Percentiles rank a stretch among this genome's conserved stretches.
phyloP scores from a whole-genome alignment of 75 land plant species.

The Chamaecyparis obtusa region DNA sequence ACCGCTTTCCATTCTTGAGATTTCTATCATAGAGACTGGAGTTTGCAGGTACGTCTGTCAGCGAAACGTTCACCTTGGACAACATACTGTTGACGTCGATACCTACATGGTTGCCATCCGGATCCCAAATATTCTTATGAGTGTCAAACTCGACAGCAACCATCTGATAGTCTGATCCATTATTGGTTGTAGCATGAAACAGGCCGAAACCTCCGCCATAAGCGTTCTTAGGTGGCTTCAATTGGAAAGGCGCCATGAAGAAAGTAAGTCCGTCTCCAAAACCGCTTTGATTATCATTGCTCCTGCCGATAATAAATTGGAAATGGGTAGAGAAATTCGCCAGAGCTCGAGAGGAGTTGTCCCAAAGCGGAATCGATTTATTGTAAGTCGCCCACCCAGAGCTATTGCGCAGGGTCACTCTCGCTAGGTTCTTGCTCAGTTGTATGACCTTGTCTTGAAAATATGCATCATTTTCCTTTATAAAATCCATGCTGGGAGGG shows the following conservation, averaged over 20 bases:
- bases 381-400: not conserved
- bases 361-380: not conserved
- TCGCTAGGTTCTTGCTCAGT: too few species aligned
- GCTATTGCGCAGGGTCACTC: too few species aligned
- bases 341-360: too few species aligned
- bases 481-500: too few species aligned
- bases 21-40: too few species aligned
- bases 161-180: not conserved
- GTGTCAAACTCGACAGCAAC: slow-evolving; percentile 51
- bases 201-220: not conserved
- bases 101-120: slow-evolving; percentile 37
- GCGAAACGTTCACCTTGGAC: not conserved
- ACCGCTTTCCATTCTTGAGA: slow-evolving; percentile 3
- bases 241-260: not conserved
- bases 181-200: not conserved
- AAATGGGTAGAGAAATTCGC: too few species aligned
- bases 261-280: slow-evolving; percentile 5
- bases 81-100: slow-evolving; percentile 23
- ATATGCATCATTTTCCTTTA: too few species aligned
- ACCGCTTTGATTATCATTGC: not conserved
- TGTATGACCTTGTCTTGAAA: too few species aligned
- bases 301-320: too few species aligned
- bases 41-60: not conserved
- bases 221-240: not conserved
- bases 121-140: slow-evolving; percentile 32